These are phyloP conservation scores for Chaetomium strumarium DNA, from an alignment of 2,329 filamentous ascomycete genomes.

Conservation along the genomic window DNA sequence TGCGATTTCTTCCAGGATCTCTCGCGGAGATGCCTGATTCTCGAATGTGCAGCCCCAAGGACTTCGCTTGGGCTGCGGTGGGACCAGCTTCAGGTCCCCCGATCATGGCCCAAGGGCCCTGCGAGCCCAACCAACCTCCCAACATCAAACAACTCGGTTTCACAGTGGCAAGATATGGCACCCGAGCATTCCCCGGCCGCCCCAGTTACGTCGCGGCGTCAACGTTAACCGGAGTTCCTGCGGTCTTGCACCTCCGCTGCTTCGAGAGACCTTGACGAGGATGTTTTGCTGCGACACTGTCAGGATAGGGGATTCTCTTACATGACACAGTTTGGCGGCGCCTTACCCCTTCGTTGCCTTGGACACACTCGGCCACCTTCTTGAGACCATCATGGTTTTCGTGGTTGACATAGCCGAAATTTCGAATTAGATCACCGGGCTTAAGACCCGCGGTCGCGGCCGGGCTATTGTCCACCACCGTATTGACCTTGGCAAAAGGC, in stretches of 20 bases:
- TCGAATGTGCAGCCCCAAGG: conserved; percentile 4
- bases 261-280: conserved; percentile 59
- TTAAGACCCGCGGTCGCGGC: conserved; percentile 77
- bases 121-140: conserved; percentile 6
- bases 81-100: neutral
- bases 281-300: conserved; percentile 54
- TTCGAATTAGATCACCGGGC: conserved; percentile 72
- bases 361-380: conserved; percentile 84
- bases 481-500: conserved; percentile 87
- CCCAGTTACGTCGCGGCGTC: conserved; percentile 76
- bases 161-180: conserved; percentile 83
- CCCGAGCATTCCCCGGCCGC: conserved; percentile 80
- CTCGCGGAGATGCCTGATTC: conserved; percentile 2
- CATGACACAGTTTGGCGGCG: neutral
- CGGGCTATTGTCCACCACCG: conserved; percentile 69
- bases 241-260: conserved; percentile 35
- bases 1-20: neutral
- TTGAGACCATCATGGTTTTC: conserved; percentile 79
- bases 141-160: conserved; percentile 22
- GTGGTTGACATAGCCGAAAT: conserved; percentile 78
- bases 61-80: conserved; percentile 6
- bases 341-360: conserved; percentile 81
- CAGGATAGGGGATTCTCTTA: conserved; percentile 11
- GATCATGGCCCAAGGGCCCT: conserved; percentile 8
- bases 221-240: conserved; percentile 65